Percentiles rank a stretch among this genome's conserved stretches.
phyloP scores from a whole-genome alignment of 164 flowering plant species.

The Berberis thunbergii region DNA sequence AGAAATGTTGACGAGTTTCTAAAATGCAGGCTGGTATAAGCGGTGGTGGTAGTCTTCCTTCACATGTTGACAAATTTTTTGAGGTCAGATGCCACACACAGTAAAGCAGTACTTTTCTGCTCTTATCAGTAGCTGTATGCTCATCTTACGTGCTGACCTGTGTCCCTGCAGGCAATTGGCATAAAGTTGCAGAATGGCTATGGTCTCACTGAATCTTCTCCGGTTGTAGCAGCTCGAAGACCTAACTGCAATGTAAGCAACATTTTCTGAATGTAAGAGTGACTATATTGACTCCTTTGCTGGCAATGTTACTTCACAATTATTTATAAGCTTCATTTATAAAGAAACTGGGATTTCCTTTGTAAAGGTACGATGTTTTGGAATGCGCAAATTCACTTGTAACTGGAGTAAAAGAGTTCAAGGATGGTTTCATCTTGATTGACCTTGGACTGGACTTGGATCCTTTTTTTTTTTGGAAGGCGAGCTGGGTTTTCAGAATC shows the following conservation, averaged over 20 bases:
- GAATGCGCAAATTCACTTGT: too few relatives aligned
- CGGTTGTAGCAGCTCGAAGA: conserved; percentile 68
- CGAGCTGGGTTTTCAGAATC: too few relatives aligned
- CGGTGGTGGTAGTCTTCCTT: conserved; percentile 93
- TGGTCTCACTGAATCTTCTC: conserved; percentile 88
- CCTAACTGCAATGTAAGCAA: conserved; percentile 52
- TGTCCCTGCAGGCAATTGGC: conserved; percentile 65
- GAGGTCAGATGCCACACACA: conserved; percentile 47
- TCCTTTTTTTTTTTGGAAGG: too few relatives aligned
- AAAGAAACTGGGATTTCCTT: too few relatives aligned
- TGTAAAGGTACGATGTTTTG: too few relatives aligned
- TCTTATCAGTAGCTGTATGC: background rate
- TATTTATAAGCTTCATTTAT: too few relatives aligned
- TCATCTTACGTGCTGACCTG: background rate
- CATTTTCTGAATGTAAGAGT: background rate
- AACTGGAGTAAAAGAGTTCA: too few relatives aligned
- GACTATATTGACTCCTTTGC: too few relatives aligned
- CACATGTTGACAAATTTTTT: conserved; percentile 70
- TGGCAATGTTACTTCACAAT: too few relatives aligned
- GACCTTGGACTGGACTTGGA: too few relatives aligned
- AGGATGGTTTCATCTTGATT: too few relatives aligned
- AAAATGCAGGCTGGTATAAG: conserved; percentile 75
- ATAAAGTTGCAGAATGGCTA: conserved; percentile 75
- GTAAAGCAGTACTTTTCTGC: background rate
- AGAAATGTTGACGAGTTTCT: conserved; percentile 1